Evolutionary conservation across 2,329 filamentous ascomycete species (phyloP).

Genomic region (Diaporthe sp.): DNA sequence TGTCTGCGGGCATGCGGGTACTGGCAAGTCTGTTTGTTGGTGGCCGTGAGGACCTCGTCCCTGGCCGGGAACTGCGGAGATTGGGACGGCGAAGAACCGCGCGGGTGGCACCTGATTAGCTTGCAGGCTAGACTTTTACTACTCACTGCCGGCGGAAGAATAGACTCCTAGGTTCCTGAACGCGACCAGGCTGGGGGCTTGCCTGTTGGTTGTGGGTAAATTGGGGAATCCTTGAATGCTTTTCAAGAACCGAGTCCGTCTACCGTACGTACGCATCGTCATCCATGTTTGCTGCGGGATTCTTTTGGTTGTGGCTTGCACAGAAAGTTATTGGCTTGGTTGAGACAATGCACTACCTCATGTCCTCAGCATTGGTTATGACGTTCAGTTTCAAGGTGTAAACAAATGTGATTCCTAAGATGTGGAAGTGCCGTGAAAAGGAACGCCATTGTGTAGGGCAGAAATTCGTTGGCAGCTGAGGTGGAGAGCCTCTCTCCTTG

Average conservation of each 20-base stretch:
- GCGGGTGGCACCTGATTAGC: background rate
- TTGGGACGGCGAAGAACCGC: background rate
- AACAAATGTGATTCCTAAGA: background rate
- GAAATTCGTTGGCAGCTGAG: background rate
- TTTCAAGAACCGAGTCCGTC: background rate
- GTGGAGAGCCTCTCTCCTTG: background rate
- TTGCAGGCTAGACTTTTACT: background rate
- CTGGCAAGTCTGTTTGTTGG: background rate
- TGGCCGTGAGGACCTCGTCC: background rate
- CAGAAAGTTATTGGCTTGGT: too few species aligned
- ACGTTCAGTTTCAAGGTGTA: background rate
- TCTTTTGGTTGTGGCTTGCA: background rate
- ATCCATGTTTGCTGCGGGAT: background rate
- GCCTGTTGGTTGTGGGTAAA: background rate
- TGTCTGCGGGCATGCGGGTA: background rate
- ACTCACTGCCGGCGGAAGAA: conserved; percentile 13
- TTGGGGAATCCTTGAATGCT: conserved; percentile 10
- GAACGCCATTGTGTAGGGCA: background rate
- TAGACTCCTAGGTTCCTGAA: conserved; percentile 5
- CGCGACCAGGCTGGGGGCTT: background rate
- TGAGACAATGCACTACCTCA: too few species aligned
- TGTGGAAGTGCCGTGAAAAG: background rate
- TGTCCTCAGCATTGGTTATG: background rate
- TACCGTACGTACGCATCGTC: background rate
- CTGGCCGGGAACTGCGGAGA: conserved; percentile 6